Evolutionary conservation across 768 basidiomycete genomes (phyloP).

Genomic region (Tylopilus felleus): DNA sequence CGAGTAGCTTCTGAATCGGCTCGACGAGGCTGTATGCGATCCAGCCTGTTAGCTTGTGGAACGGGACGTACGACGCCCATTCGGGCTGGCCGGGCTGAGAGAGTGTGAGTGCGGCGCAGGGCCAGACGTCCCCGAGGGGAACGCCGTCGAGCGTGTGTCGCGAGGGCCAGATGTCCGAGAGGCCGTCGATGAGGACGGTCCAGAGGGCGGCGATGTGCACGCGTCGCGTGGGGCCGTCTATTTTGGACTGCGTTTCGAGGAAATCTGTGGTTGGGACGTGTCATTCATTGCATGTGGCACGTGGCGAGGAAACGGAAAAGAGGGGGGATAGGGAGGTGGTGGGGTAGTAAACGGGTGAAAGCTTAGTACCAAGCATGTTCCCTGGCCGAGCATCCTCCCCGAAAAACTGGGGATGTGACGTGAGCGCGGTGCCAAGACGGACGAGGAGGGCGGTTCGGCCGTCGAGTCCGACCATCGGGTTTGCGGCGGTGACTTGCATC

Average conservation of each 20-base stretch:
- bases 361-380: conserved; percentile 69
- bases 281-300: not conserved
- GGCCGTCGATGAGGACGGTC: conserved; percentile 74
- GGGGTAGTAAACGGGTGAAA: not conserved
- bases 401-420: conserved; percentile 63
- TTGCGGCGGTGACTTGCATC: conserved; percentile 75
- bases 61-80: conserved; percentile 78
- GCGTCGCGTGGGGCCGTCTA: conserved; percentile 37
- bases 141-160: conserved; percentile 64
- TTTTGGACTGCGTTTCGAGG: conserved; percentile 53
- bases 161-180: conserved; percentile 87
- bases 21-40: conserved; percentile 86
- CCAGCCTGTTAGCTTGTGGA: conserved; percentile 97
- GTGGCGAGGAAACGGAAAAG: not conserved
- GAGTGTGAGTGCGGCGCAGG: conserved; percentile 57
- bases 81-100: conserved; percentile 31
- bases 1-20: conserved; percentile 70
- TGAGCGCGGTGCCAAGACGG: conserved; percentile 70
- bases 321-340: not conserved
- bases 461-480: conserved; percentile 88
- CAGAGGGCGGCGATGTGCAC: conserved; percentile 79
- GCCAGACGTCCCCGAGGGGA: conserved; percentile 92
- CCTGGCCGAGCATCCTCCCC: conserved; percentile 75
- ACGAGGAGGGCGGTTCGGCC: conserved; percentile 78
- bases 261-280: conserved; percentile 47